Conservation (phyloP, 140 eudicot genomes). For the Flaveria floridana region DNA sequence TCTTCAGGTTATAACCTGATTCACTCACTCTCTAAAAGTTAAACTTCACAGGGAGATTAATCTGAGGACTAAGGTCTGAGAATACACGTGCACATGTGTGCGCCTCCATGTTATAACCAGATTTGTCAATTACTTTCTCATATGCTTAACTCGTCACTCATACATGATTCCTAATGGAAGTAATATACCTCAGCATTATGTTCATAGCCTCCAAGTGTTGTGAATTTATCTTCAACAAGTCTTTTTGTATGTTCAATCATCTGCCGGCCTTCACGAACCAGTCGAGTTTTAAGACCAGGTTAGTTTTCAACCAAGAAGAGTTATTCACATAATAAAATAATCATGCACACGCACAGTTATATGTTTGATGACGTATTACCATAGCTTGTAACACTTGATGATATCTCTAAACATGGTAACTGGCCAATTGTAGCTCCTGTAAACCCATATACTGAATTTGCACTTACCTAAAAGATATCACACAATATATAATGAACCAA, state of each 20-base stretch:
- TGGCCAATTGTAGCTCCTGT: slow-evolving; percentile 99
- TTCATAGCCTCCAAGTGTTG: slow-evolving; percentile 64
- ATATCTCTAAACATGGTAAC: slow-evolving; percentile 93
- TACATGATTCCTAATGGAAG: neutral
- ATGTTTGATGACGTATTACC: slow-evolving; percentile 51
- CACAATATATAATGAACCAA: neutral
- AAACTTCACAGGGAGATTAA: neutral
- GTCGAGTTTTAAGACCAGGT: slow-evolving; percentile 19
- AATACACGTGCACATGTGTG: neutral
- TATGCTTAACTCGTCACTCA: slow-evolving; percentile 10
- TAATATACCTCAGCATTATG: slow-evolving; percentile 87
- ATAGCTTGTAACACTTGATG: slow-evolving; percentile 99
- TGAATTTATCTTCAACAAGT: slow-evolving; percentile 91
- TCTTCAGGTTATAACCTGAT: neutral
- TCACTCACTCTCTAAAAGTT: neutral
- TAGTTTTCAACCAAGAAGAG: slow-evolving; percentile 20
- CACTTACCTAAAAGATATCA: slow-evolving; percentile 68
- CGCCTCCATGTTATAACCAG: neutral
- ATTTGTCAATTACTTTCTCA: neutral
- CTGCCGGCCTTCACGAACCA: slow-evolving; percentile 72
- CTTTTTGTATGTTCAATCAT: slow-evolving; percentile 97
- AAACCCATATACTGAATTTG: slow-evolving; percentile 98
- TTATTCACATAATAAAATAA: slow-evolving; percentile 9
- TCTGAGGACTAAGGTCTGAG: neutral
- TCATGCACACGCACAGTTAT: neutral